Base-by-base conservation (phyloP, 441 rosid species). In the Populus hybrid region DNA sequence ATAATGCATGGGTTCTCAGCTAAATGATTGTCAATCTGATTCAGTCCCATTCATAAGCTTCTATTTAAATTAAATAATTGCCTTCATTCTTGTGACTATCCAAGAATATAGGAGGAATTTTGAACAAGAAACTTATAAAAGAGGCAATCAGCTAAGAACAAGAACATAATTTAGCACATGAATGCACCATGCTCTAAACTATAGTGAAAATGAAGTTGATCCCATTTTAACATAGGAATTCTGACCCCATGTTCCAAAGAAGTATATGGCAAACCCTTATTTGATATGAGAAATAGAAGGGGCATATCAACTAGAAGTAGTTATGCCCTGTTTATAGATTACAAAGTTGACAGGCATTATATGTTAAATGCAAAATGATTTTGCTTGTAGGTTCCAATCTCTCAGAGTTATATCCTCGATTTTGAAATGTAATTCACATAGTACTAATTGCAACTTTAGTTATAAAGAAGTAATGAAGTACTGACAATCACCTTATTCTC, bases 401-500 rank as follows among this genome's bases (percentile, higher is more conserved):
- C 16, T 53, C 40, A 10, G n/a, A 28, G 23, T 65, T 34, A 57
- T 67, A 35, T 20, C 12, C 46, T 32, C 34, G 18, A n/a, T 53
- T 23, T 32, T 23, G 36, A 20, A 38, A n/a, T 8, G 42, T 11
- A 28, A 71, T 65, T 34, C 24, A 21, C 35, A 7, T 26, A 35
- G 67, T 9, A 6, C 64, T 20, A 12, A 70, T 23, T 6, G 4
- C 10, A 69, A 59, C 34, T 69, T 36, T 30, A 57, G 20, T 12
- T 8, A 68, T 24, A 24, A 30, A 30, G 32, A 30, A 68, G 36
- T 28, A 50, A 68, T 24, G 16, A 14, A 50, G 38, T 42, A 67
- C n/a, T 32, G 10, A 42, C 77, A 53, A 74, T 75, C 79, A 92
- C 96, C 91, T 93, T 82, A 93, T 96, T 74, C 80, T 90, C 84